Evolutionary conservation across 2,329 filamentous ascomycete genomes (phyloP).

Genomic region (Stachybotrys chartarum): DNA sequence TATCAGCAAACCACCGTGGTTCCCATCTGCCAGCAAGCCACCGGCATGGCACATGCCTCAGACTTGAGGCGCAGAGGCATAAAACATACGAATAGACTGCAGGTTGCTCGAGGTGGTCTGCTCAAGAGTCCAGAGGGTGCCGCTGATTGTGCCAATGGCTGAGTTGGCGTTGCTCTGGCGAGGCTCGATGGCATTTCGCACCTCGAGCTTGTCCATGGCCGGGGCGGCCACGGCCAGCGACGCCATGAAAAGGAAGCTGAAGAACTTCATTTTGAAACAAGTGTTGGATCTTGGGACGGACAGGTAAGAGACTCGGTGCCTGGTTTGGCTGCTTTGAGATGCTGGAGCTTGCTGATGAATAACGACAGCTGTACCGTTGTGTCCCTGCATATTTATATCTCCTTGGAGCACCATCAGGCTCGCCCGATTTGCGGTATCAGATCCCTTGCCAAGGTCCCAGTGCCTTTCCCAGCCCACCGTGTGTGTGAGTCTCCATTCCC

Average conservation of each 20-base stretch:
- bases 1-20: too few relatives aligned
- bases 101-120: not conserved
- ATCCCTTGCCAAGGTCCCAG: too few relatives aligned
- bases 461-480: too few relatives aligned
- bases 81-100: not conserved
- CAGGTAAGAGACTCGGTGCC: not conserved
- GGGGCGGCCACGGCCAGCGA: not conserved
- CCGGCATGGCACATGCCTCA: too few relatives aligned
- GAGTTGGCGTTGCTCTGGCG: not conserved
- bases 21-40: too few relatives aligned
- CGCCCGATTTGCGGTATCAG: too few relatives aligned
- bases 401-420: too few relatives aligned
- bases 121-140: not conserved
- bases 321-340: not conserved
- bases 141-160: not conserved
- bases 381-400: too few relatives aligned
- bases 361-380: too few relatives aligned
- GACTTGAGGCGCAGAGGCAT: too few relatives aligned
- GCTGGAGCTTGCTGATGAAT: not conserved
- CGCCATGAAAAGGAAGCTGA: not conserved
- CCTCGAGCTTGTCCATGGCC: not conserved
- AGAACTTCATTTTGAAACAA: not conserved
- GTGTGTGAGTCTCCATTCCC: too few relatives aligned
- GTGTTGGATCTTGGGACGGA: not conserved
- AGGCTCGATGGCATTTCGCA: not conserved